phyloP scores from a whole-genome alignment of 257 asterid genomes.

The Solanum piurae region DNA sequence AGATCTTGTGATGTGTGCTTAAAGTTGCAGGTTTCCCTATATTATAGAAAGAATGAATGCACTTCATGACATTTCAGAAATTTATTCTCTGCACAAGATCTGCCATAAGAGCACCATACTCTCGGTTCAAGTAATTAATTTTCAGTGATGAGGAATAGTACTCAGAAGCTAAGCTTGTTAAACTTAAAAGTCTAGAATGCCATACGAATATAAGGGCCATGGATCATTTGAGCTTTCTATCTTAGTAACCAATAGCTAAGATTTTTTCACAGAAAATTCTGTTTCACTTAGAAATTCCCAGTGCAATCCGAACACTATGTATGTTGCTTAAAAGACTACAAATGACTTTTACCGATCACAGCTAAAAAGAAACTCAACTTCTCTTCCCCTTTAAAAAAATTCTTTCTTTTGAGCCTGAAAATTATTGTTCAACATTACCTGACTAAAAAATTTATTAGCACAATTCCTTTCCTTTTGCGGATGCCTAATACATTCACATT shows the following conservation, averaged over 20 bases:
- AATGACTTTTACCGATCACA: not conserved
- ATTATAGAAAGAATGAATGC: not conserved
- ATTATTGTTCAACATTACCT: not conserved
- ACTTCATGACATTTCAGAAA: not conserved
- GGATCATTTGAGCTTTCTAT: not conserved
- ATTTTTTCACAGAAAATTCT: not conserved
- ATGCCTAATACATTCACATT: not conserved
- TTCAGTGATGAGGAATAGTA: not conserved
- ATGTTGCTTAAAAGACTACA: not conserved
- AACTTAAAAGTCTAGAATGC: not conserved
- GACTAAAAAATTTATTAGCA: not conserved
- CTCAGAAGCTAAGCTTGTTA: not conserved
- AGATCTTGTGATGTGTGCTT: not conserved
- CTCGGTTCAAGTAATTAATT: not conserved
- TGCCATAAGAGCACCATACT: not conserved
- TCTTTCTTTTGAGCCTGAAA: not conserved
- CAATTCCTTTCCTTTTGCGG: not conserved
- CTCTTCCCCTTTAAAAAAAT: not conserved
- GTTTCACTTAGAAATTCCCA: not conserved
- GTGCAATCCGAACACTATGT: not conserved
- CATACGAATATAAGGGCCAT: not conserved
- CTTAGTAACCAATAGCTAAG: not conserved
- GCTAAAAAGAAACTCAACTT: not conserved
- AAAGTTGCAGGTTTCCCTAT: not conserved
- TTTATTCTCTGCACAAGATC: not conserved